These are phyloP conservation scores for Penicillium steckii DNA, from an alignment of 495 filamentous ascomycete genomes.

Conservation along the genomic window DNA sequence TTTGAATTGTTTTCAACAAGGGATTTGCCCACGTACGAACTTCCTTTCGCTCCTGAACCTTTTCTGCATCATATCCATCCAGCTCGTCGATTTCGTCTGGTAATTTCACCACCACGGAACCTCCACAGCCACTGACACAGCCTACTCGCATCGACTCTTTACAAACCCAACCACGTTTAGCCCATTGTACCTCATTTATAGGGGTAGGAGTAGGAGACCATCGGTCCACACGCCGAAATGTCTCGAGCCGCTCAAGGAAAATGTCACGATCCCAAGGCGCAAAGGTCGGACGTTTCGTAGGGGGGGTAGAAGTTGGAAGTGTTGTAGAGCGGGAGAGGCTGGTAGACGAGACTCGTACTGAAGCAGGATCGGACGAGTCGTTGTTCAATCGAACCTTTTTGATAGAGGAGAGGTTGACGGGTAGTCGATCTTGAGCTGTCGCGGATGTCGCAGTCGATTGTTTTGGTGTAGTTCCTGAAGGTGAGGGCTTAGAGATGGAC, in stretches of 20 bases:
- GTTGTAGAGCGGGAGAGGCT: constrained; percentile 24
- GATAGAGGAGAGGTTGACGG: constrained; percentile 33
- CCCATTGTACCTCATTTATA: constrained; percentile 93
- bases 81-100: constrained; percentile 57
- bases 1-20: too few relatives aligned
- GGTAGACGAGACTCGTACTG: constrained; percentile 26
- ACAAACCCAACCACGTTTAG: constrained; percentile 90
- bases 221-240: constrained; percentile 83
- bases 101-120: constrained; percentile 77
- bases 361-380: constrained; percentile 14
- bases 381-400: constrained; percentile 40
- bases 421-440: constrained; percentile 29
- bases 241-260: constrained; percentile 79
- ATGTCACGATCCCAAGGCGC: constrained; percentile 80
- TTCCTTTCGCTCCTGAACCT: constrained; percentile 64
- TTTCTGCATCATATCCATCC: constrained; percentile 49
- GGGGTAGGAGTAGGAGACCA: constrained; percentile 75
- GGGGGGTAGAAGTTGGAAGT: constrained; percentile 23
- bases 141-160: constrained; percentile 76
- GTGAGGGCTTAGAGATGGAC: constrained; percentile 39
- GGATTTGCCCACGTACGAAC: constrained; percentile 55
- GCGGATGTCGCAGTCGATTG: constrained; percentile 22
- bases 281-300: constrained; percentile 56
- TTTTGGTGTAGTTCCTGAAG: constrained; percentile 20
- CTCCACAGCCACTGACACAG: constrained; percentile 76